Conservation (phyloP, 768 basidiomycete genomes). For the Cyclocybe aegerita region DNA sequence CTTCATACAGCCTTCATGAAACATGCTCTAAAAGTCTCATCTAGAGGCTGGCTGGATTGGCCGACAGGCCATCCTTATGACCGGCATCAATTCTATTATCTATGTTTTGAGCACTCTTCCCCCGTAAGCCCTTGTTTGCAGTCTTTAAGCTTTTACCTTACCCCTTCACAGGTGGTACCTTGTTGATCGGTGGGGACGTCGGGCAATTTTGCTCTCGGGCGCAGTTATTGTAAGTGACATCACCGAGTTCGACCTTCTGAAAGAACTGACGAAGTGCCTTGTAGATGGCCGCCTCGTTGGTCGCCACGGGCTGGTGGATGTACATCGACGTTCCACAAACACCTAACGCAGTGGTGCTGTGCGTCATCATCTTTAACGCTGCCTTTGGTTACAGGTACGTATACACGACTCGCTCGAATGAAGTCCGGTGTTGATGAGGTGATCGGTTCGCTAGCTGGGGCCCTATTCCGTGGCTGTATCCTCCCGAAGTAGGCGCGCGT, state of each 20-base stretch:
- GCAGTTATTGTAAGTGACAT: constrained; percentile 65
- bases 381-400: constrained; percentile 83
- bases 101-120: constrained; percentile 80
- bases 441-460: constrained; percentile 70
- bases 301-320: constrained; percentile 91
- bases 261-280: constrained; percentile 1
- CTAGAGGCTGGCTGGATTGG: constrained; percentile 95
- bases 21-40: constrained; percentile 7
- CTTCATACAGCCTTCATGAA: background rate
- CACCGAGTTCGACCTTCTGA: background rate
- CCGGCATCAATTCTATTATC: constrained; percentile 87
- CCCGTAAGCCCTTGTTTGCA: constrained; percentile 54
- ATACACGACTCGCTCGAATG: background rate
- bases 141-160: constrained; percentile 2
- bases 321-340: constrained; percentile 85
- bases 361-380: constrained; percentile 91
- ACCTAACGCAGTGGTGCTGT: constrained; percentile 82
- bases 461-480: constrained; percentile 85
- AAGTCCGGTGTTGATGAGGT: background rate
- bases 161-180: constrained; percentile 76
- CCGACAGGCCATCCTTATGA: constrained; percentile 92
- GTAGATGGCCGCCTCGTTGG: constrained; percentile 81
- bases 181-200: constrained; percentile 88
- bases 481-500: constrained; percentile 62
- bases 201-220: constrained; percentile 83